phyloP scores from a whole-genome alignment of 2,329 filamentous ascomycete species.

The Zymoseptoria passerinii region DNA sequence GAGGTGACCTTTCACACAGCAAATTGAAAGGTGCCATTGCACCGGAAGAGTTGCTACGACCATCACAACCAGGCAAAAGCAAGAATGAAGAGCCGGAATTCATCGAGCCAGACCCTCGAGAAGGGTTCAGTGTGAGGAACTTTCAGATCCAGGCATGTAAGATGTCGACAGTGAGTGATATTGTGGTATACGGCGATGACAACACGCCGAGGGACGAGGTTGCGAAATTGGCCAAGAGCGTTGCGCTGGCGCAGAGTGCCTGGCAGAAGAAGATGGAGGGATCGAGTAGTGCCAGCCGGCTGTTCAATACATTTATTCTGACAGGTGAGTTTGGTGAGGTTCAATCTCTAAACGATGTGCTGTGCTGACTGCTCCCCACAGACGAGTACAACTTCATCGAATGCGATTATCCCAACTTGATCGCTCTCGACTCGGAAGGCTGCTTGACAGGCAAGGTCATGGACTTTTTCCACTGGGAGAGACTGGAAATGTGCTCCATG shows the following conservation, averaged over 20 bases:
- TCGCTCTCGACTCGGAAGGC: slow-evolving; percentile 66
- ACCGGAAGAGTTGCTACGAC: slow-evolving; percentile 67
- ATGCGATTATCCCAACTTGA: slow-evolving; percentile 56
- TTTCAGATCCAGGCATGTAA: slow-evolving; percentile 96
- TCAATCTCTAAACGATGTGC: not conserved
- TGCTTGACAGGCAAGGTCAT: slow-evolving; percentile 66
- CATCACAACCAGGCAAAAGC: slow-evolving; percentile 19
- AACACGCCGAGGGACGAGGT: slow-evolving; percentile 54
- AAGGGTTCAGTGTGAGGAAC: slow-evolving; percentile 92
- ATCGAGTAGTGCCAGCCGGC: slow-evolving; percentile 33
- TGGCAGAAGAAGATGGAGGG: slow-evolving; percentile 61
- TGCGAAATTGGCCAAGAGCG: slow-evolving; percentile 52
- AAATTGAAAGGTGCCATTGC: slow-evolving; percentile 82
- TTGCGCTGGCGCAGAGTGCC: slow-evolving; percentile 66
- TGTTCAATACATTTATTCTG: slow-evolving; percentile 80
- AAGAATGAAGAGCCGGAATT: slow-evolving; percentile 51
- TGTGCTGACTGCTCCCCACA: slow-evolving; percentile 33
- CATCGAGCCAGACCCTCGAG: slow-evolving; percentile 71
- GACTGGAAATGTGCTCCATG: slow-evolving; percentile 89
- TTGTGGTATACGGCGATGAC: slow-evolving; percentile 82
- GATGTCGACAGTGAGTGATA: slow-evolving; percentile 77
- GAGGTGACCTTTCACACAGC: slow-evolving; percentile 63
- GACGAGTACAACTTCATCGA: slow-evolving; percentile 66
- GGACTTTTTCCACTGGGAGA: slow-evolving; percentile 84
- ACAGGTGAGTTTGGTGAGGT: slow-evolving; percentile 42